These are phyloP conservation scores for Aspergillus caelatus DNA, from an alignment of 2,329 filamentous ascomycete genomes.

Conservation along the genomic window DNA sequence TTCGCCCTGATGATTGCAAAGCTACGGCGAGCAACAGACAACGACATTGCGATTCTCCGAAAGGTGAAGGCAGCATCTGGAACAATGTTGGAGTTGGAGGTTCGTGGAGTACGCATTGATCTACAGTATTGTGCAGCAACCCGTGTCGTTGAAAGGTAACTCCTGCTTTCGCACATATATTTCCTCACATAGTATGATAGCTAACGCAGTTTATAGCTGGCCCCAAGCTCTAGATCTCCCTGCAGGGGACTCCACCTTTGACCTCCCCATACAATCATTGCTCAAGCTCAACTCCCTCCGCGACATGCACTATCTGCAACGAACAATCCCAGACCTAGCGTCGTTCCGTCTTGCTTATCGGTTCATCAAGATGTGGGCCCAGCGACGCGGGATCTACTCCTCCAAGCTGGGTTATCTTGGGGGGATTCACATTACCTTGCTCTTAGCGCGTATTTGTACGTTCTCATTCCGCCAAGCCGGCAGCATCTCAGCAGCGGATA, in stretches of 20 bases:
- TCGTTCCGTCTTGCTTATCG: conserved; percentile 10
- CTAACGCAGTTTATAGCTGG: background rate
- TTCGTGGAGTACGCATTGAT: conserved; percentile 8
- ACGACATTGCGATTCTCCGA: conserved; percentile 5
- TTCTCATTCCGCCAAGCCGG: background rate
- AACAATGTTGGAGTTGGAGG: conserved; percentile 9
- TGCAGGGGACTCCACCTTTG: background rate
- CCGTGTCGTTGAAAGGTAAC: conserved; percentile 9
- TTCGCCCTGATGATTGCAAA: conserved; percentile 10
- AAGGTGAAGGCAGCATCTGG: conserved; percentile 14
- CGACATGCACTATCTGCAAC: conserved; percentile 12
- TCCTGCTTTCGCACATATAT: rapidly evolving
- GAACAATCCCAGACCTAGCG: conserved; percentile 9
- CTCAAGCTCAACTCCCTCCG: conserved; percentile 14
- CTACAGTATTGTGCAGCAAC: conserved; percentile 13
- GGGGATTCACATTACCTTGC: conserved; percentile 8
- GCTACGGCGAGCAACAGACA: background rate
- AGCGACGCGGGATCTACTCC: conserved; percentile 9
- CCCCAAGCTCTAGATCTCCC: background rate
- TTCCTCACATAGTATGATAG: background rate
- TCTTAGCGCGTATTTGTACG: conserved; percentile 6
- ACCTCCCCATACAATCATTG: conserved; percentile 10
- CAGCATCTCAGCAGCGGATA: background rate
- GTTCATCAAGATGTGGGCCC: conserved; percentile 11
- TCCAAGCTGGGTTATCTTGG: conserved; percentile 13